Evolutionary conservation across 345 rosid species (phyloP).

Genomic region (Chamaenerion angustifolium): DNA sequence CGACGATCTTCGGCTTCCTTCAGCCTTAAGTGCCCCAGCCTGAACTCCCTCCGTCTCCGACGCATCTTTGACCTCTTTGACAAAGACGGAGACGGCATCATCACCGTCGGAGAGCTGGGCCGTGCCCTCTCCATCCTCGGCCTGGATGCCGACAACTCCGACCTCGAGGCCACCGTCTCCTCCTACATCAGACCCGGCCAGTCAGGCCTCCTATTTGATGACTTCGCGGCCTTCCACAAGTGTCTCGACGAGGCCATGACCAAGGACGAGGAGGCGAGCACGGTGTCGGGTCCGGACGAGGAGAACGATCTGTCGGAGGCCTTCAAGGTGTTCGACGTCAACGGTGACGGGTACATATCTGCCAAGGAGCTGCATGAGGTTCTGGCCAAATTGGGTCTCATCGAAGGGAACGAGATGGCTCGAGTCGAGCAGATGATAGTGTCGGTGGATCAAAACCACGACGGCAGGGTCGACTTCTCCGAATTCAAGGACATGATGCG

Average conservation of each 20-base stretch:
- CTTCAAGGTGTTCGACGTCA: slow-evolving; percentile 88
- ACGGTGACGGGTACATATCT: slow-evolving; percentile 81
- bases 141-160: slow-evolving; percentile 45
- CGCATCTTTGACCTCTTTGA: slow-evolving; percentile 73
- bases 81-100: slow-evolving; percentile 62
- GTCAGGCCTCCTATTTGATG: slow-evolving; percentile 24
- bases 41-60: slow-evolving; percentile 57
- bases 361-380: slow-evolving; percentile 67
- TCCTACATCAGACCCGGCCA: slow-evolving; percentile 42
- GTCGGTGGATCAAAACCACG: slow-evolving; percentile 66
- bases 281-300: slow-evolving; percentile 16
- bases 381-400: slow-evolving; percentile 52
- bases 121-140: slow-evolving; percentile 55
- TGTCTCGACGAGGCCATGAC: slow-evolving; percentile 44
- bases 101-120: slow-evolving; percentile 47
- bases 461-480: slow-evolving; percentile 76
- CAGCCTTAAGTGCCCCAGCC: slow-evolving; percentile 42
- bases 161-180: slow-evolving; percentile 41
- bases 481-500: slow-evolving; percentile 95
- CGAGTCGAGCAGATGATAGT: slow-evolving; percentile 70
- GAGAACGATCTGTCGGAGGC: slow-evolving; percentile 78
- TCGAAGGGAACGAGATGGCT: slow-evolving; percentile 55
- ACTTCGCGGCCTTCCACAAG: neutral
- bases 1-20: slow-evolving; percentile 24
- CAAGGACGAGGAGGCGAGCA: slow-evolving; percentile 9